Conservation (phyloP, 495 filamentous ascomycete genomes). For the Patellaria atrata region DNA sequence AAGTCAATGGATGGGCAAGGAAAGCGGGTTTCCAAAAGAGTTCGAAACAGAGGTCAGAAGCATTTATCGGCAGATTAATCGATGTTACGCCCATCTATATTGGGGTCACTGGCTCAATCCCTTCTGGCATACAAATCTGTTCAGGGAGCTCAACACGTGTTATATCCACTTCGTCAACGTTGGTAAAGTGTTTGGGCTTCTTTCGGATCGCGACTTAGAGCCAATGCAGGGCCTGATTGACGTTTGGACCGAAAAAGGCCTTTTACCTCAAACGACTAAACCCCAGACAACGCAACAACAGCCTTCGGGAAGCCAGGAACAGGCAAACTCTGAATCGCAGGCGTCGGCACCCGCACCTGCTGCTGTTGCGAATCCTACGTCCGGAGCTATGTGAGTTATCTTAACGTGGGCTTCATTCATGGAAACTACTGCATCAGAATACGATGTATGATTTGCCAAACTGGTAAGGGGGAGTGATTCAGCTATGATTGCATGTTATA, state of each 20-base stretch:
- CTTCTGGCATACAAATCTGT: conserved; percentile 76
- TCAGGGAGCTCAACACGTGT: conserved; percentile 84
- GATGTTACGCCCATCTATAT: conserved; percentile 82
- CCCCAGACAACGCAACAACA: too few species aligned
- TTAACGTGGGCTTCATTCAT: too few species aligned
- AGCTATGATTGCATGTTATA: too few species aligned
- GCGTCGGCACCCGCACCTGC: too few species aligned
- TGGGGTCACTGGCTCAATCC: conserved; percentile 65
- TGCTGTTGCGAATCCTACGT: too few species aligned
- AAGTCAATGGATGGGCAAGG: conserved; percentile 69
- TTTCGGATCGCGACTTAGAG: conserved; percentile 73
- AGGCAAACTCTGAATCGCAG: too few species aligned
- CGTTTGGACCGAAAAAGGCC: conserved; percentile 71
- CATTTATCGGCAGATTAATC: conserved; percentile 95
- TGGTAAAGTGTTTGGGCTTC: conserved; percentile 66
- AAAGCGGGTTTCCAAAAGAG: conserved; percentile 72
- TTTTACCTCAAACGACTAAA: conserved; percentile 47
- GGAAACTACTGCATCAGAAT: too few species aligned
- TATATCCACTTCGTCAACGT: conserved; percentile 89
- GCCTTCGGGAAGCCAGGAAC: too few species aligned
- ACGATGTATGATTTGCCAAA: too few species aligned
- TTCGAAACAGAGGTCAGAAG: conserved; percentile 77
- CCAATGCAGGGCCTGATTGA: conserved; percentile 89
- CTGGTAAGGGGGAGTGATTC: too few species aligned
- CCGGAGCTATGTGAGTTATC: too few species aligned